phyloP scores from a whole-genome alignment of 139 green algal species.

The Chlorella sorokiniana region DNA sequence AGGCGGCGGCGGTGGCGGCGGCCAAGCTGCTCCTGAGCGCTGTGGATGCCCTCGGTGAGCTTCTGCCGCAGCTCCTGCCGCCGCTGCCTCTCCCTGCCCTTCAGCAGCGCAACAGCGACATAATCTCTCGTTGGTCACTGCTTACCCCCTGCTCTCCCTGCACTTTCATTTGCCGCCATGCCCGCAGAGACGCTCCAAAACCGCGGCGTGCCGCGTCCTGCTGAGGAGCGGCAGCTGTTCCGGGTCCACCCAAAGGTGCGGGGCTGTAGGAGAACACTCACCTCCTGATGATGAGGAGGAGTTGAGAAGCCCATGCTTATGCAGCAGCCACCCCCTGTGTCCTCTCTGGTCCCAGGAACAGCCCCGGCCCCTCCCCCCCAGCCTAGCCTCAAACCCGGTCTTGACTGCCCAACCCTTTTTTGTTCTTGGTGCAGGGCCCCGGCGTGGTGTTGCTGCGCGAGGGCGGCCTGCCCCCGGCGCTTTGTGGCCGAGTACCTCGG shows the following conservation, averaged over 20 bases:
- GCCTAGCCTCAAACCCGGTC: not conserved
- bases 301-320: too few relatives aligned
- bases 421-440: slow-evolving; percentile 37
- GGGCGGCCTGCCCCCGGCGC: slow-evolving; percentile 69
- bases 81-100: not conserved
- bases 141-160: not conserved
- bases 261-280: not conserved
- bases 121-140: not conserved
- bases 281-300: too few relatives aligned
- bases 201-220: slow-evolving; percentile 40
- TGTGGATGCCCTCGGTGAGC: slow-evolving; percentile 27
- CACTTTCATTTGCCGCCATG: not conserved
- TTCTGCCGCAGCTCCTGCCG: not conserved
- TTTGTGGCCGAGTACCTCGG: slow-evolving; percentile 93
- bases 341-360: not conserved
- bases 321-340: not conserved
- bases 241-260: slow-evolving; percentile 78
- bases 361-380: not conserved
- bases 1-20: not conserved
- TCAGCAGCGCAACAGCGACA: not conserved
- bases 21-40: slow-evolving; percentile 4
- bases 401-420: too few relatives aligned
- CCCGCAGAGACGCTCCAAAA: slow-evolving; percentile 24
- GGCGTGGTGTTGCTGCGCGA: slow-evolving; percentile 68
- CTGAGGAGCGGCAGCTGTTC: slow-evolving; percentile 62